Evolutionary conservation across 345 rosid species (phyloP).

Genomic region (Raphanus sativus): DNA sequence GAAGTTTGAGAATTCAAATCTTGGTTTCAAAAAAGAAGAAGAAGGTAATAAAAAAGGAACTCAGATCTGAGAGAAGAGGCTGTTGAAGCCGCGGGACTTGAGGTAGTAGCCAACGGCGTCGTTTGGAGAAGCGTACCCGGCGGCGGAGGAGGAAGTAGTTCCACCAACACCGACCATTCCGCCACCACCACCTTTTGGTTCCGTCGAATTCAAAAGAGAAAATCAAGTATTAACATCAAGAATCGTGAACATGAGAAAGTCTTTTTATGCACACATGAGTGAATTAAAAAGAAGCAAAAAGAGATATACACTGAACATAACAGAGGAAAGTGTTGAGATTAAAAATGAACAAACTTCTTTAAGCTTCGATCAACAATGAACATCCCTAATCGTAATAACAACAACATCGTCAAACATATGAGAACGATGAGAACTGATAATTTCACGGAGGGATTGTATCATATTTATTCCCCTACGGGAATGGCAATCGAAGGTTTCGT

Average conservation of each 20-base stretch:
- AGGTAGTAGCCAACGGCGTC: constrained; percentile 70
- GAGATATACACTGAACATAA: background rate
- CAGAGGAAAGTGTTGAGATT: background rate
- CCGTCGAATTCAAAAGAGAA: too few species aligned
- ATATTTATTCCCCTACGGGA: too few species aligned
- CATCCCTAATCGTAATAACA: too few species aligned
- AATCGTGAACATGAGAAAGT: too few species aligned
- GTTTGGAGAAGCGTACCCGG: constrained; percentile 41
- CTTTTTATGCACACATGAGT: background rate
- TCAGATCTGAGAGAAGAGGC: constrained; percentile 83
- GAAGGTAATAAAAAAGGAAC: constrained; percentile 30
- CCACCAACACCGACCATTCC: constrained; percentile 64
- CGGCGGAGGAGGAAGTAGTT: constrained; percentile 34
- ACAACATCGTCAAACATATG: too few species aligned
- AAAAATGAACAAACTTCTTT: background rate
- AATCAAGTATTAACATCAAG: too few species aligned
- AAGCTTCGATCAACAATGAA: background rate
- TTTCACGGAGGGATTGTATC: too few species aligned
- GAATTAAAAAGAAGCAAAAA: too few species aligned
- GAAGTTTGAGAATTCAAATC: background rate
- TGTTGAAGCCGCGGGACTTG: constrained; percentile 64
- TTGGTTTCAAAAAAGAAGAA: background rate
- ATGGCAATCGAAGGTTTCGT: too few species aligned
- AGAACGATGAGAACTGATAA: background rate
- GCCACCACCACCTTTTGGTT: constrained; percentile 36